These are phyloP conservation scores for Quercus bicolor DNA, from an alignment of 306 rosid species.

Conservation along the genomic window DNA sequence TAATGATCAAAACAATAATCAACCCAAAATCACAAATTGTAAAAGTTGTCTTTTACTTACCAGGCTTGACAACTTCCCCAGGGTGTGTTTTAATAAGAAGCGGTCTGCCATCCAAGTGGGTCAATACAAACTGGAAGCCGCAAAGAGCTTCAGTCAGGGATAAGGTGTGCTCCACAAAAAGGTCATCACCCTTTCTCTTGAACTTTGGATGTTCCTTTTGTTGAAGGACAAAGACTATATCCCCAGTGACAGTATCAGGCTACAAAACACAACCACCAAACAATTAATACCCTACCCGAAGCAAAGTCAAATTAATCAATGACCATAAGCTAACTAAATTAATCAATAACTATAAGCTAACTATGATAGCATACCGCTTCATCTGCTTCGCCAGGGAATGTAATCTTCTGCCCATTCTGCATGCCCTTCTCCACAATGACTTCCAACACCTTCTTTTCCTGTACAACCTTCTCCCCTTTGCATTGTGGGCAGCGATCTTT, in stretches of 20 bases:
- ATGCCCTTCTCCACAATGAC: constrained; percentile 85
- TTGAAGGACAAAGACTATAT: constrained; percentile 70
- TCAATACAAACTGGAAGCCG: constrained; percentile 64
- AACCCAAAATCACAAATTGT: neutral
- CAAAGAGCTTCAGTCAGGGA: constrained; percentile 69
- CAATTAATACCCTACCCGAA: neutral
- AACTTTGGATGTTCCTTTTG: constrained; percentile 83
- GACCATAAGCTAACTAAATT: neutral
- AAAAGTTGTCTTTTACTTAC: constrained; percentile 25
- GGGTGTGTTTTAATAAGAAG: constrained; percentile 62
- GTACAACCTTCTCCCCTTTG: constrained; percentile 84
- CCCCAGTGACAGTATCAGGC: constrained; percentile 86
- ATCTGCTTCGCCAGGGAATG: constrained; percentile 95
- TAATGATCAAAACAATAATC: neutral
- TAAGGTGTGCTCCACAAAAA: constrained; percentile 65
- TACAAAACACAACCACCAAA: constrained; percentile 20
- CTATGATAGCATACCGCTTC: constrained; percentile 52
- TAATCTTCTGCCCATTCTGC: constrained; percentile 79
- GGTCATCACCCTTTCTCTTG: constrained; percentile 66
- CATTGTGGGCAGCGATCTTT: constrained; percentile 70
- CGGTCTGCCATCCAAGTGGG: constrained; percentile 64
- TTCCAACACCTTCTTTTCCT: constrained; percentile 77
- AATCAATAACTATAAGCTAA: neutral
- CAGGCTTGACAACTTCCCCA: constrained; percentile 72
- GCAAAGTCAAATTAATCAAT: neutral